A percentile compares a stretch with the other conserved stretches of the same genome.
phyloP scores from a whole-genome alignment of 2,329 filamentous ascomycete genomes.

The Calonectria montana region DNA sequence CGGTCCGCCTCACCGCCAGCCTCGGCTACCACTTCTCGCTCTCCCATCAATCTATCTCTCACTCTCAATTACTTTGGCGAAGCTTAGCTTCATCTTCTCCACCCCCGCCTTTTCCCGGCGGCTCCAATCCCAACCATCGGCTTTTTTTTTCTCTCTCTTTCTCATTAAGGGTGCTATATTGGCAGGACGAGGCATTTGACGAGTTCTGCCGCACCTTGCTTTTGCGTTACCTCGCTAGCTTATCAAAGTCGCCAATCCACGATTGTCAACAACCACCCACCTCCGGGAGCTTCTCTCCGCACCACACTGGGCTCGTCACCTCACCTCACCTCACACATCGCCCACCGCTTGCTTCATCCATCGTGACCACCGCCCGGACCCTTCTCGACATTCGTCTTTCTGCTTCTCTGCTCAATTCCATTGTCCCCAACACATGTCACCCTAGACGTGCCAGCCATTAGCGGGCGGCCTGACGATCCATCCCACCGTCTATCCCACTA shows the following conservation, averaged over 20 bases:
- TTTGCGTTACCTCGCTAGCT: not conserved
- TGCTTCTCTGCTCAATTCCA: not conserved
- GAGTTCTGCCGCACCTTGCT: not conserved
- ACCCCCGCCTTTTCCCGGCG: slow-evolving; percentile 21
- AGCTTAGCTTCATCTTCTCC: slow-evolving; percentile 22
- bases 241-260: not conserved
- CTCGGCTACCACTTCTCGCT: not conserved
- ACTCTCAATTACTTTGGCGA: not conserved
- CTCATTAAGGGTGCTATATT: not conserved
- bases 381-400: not conserved
- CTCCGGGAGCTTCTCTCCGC: not conserved
- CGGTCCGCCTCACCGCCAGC: slow-evolving; percentile 11
- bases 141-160: not conserved
- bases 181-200: slow-evolving; percentile 3
- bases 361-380: not conserved
- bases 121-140: slow-evolving; percentile 5
- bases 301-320: not conserved
- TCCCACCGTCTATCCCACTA: slow-evolving; percentile 49
- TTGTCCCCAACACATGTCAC: slow-evolving; percentile 37
- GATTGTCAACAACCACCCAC: not conserved
- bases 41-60: slow-evolving; percentile 14
- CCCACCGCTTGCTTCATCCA: not conserved
- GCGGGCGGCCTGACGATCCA: slow-evolving; percentile 37
- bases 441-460: slow-evolving; percentile 35
- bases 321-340: not conserved